Percentiles rank a stretch among this genome's conserved stretches.
Conservation (phyloP, 331 rosid species). For the Stylosanthes scabra region DNA sequence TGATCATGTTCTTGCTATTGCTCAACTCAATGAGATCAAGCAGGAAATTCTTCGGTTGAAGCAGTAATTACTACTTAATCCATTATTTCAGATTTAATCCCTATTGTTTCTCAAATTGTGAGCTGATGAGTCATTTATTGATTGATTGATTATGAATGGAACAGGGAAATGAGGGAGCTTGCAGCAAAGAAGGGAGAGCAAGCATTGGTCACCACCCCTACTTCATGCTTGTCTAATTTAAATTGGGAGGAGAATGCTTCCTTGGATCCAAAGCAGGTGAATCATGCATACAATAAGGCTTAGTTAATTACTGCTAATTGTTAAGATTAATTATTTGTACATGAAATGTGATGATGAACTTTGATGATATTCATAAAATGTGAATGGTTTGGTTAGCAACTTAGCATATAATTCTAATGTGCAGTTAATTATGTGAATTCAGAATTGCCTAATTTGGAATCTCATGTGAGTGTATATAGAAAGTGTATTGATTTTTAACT, state of each 20-base stretch:
- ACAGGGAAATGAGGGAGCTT: slow-evolving; percentile 50
- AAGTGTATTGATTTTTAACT: no score
- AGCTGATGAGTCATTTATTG: background rate
- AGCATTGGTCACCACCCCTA: slow-evolving; percentile 43
- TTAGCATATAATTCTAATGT: no score
- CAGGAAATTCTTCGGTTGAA: slow-evolving; percentile 64
- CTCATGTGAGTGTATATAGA: no score
- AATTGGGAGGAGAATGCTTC: slow-evolving; percentile 47
- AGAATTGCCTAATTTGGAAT: no score
- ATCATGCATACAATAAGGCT: background rate
- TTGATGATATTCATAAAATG: no score
- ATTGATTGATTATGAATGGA: background rate
- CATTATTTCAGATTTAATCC: no score
- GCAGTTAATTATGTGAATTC: no score
- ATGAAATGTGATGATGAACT: no score
- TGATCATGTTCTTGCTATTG: slow-evolving; percentile 53
- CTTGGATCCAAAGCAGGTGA: slow-evolving; percentile 62
- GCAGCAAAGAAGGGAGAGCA: slow-evolving; percentile 51
- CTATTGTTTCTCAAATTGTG: no score
- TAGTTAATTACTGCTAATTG: background rate
- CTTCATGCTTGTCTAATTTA: slow-evolving; percentile 45
- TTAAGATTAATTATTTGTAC: no score
- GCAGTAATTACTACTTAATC: slow-evolving; percentile 41
- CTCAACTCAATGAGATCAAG: slow-evolving; percentile 57
- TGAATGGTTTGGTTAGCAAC: no score